Evolutionary conservation across 164 flowering plant species (phyloP), one percentile per base, ranked within the genome.

Genomic region (Saururus chinensis): DNA sequence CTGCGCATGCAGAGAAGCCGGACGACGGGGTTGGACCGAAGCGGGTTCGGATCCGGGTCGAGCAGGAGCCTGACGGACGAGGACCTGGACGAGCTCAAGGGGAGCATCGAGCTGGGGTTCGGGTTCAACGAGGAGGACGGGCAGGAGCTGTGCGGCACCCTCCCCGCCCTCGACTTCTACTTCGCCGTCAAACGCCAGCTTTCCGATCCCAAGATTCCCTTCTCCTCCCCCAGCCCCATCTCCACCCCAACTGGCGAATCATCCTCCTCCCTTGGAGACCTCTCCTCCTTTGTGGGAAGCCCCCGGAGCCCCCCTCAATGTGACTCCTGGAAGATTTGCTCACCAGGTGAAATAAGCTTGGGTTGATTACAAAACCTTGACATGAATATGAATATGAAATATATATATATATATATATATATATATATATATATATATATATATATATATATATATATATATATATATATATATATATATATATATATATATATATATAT

Each of bases 161-260:
- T 92, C 62, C 98, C 98, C 0, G 98, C 98, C 4, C 77, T 92
- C 9, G 98, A 89, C 60, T 82, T 89, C 26, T 89, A 85, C 40
- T 92, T 87, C 51, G 90, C 95, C 0, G 93, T 92, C 11, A 86
- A 83, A 26, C 77, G 96, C 1, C 89, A 82, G 62, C 55, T 82
- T n/a, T 80, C 88, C 0, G 66, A 58, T 8, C 35, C 42, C 6
- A 41, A 37, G 52, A 13, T 56, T 20, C 40, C 73, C 9, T 81
- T 88, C 52, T 30, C 37, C 6, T 30, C 6, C 37, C 37, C 37
- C 14, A 45, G 49, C 14, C 17, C 49, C 49, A 13, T 45, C 49
- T 45, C 49, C 49, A 41, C 60, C 0, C 67, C 76, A 0, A 85
- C 88, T 53, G 91, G 89, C 0, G 71, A 45, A 13, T 45, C 49